These are phyloP conservation scores for Fusarium pseudonygamai DNA, from an alignment of 2,329 filamentous ascomycete species.

Conservation along the genomic window DNA sequence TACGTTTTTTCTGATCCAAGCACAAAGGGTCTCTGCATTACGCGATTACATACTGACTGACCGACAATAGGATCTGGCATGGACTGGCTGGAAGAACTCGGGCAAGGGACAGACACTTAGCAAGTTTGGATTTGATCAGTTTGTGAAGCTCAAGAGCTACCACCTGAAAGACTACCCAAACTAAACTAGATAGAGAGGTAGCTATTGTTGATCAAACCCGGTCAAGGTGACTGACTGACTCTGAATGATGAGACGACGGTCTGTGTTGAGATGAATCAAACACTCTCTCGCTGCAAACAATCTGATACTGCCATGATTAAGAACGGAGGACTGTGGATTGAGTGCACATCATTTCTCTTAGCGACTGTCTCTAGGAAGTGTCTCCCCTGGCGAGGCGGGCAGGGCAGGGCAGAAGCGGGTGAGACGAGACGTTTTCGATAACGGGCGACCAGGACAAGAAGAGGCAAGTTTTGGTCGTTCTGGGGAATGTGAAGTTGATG, in stretches of 20 bases:
- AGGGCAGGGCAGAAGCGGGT: not conserved
- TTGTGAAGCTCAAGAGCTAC: conserved; percentile 95
- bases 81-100: conserved; percentile 98
- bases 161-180: conserved; percentile 86
- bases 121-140: conserved; percentile 92
- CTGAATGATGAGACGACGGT: conserved; percentile 20
- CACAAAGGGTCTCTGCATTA: conserved; percentile 10
- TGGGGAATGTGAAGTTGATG: not conserved
- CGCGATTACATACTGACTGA: conserved; percentile 31
- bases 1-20: conserved; percentile 57
- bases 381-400: conserved; percentile 9
- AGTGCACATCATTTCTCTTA: conserved; percentile 28
- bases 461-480: not conserved
- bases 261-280: conserved; percentile 16
- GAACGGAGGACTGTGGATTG: not conserved
- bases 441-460: conserved; percentile 16
- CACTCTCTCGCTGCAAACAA: conserved; percentile 15
- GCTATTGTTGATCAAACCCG: not conserved
- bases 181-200: conserved; percentile 46
- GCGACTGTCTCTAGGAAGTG: conserved; percentile 25
- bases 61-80: conserved; percentile 78
- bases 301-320: not conserved
- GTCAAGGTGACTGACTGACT: conserved; percentile 16
- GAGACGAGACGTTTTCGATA: conserved; percentile 34
- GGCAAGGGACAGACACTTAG: conserved; percentile 91